Evolutionary conservation across 148 eudicot species (phyloP).

Genomic region (Gaultheria prostrata): DNA sequence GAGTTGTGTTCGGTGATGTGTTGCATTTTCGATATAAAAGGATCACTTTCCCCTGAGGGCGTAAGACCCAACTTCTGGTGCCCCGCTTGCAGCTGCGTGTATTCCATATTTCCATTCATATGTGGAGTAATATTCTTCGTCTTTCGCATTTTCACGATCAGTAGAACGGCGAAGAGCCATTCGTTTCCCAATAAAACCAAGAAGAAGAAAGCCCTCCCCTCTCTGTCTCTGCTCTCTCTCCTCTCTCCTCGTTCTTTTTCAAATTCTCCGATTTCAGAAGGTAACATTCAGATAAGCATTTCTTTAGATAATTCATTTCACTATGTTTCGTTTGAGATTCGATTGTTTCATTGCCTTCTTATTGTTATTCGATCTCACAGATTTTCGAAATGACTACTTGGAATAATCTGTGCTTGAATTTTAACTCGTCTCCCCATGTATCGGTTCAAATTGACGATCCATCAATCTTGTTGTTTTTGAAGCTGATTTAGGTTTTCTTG

Average conservation of each 20-base stretch:
- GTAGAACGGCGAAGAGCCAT: slow-evolving; percentile 9
- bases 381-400: neutral
- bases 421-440: slow-evolving; percentile 3
- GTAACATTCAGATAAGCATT: neutral
- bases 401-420: neutral
- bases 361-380: neutral
- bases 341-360: neutral
- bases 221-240: neutral
- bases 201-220: neutral
- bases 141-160: neutral
- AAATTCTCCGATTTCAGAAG: slow-evolving; percentile 8
- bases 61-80: neutral
- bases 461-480: neutral
- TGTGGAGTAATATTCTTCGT: neutral
- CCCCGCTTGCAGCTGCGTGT: slow-evolving; percentile 13
- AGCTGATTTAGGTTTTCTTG: slow-evolving; percentile 1
- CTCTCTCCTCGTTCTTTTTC: neutral
- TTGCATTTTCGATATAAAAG: too few species aligned
- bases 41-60: too few species aligned
- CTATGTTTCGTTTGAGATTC: neutral
- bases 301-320: neutral
- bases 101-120: slow-evolving; percentile 1
- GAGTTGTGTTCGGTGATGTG: too few species aligned
- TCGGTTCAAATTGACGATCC: slow-evolving; percentile 8
- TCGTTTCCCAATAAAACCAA: neutral